Evolutionary conservation across 1,284 basidiomycete genomes (phyloP).

Genomic region (Ustilago esculenta): DNA sequence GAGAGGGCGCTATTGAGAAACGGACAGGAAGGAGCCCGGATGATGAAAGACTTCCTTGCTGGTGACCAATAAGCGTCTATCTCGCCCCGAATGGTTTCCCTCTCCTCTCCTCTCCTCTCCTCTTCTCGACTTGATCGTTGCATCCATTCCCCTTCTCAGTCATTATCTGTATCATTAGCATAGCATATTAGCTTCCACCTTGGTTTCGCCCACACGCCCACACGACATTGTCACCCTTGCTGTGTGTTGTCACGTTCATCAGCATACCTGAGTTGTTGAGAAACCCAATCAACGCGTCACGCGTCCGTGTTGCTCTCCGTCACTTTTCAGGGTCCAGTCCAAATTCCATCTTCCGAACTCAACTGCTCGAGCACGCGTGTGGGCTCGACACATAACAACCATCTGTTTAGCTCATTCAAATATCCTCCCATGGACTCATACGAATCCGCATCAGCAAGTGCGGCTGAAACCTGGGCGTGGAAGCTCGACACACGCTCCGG

Average conservation of each 20-base stretch:
- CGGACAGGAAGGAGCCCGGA: conserved; percentile 44
- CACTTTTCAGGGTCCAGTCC: conserved; percentile 12
- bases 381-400: too few species aligned
- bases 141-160: not conserved
- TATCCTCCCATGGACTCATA: not conserved
- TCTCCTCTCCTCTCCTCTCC: not conserved
- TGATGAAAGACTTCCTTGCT: conserved; percentile 50
- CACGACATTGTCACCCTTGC: too few species aligned
- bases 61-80: conserved; percentile 25
- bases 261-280: too few species aligned
- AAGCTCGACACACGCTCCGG: conserved; percentile 13
- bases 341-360: conserved; percentile 6
- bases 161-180: conserved; percentile 15
- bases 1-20: conserved; percentile 40
- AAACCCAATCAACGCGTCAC: conserved; percentile 32
- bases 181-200: not conserved
- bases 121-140: not conserved
- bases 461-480: conserved; percentile 40
- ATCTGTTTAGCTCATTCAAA: too few species aligned
- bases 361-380: too few species aligned
- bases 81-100: too few species aligned
- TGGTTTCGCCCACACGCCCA: too few species aligned
- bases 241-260: too few species aligned
- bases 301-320: conserved; percentile 16
- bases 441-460: not conserved